A percentile compares a stretch with the other conserved stretches of the same genome.
phyloP scores from a whole-genome alignment of 345 rosid genomes.

The Garcia nutans region DNA sequence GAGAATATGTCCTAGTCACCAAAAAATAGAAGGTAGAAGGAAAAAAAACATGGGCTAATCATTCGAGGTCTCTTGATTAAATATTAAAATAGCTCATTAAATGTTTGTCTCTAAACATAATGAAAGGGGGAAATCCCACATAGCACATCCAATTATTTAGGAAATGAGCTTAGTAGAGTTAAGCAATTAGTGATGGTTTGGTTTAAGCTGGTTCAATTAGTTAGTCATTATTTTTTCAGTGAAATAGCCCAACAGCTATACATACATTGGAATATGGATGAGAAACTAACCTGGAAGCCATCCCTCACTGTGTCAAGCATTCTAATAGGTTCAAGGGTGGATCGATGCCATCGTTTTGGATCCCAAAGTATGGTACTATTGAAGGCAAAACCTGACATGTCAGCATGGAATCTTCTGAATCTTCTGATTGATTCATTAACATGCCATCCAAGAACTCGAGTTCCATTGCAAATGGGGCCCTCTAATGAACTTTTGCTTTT shows the following conservation, averaged over 20 bases:
- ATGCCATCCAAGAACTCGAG: conserved; percentile 63
- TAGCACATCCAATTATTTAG: neutral
- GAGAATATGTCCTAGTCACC: neutral
- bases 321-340: conserved; percentile 52
- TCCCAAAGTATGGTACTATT: conserved; percentile 70
- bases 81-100: neutral
- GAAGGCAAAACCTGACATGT: conserved; percentile 60
- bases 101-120: neutral
- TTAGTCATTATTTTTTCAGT: neutral
- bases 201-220: neutral
- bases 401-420: conserved; percentile 56
- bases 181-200: neutral
- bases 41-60: neutral
- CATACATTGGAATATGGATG: neutral
- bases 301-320: conserved; percentile 45
- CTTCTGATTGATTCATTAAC: conserved; percentile 28
- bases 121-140: neutral
- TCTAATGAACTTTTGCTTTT: conserved; percentile 33
- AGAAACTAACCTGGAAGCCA: conserved; percentile 43
- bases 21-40: neutral
- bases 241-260: conserved; percentile 3
- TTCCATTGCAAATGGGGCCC: conserved; percentile 64
- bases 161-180: neutral
- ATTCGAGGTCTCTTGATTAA: neutral
- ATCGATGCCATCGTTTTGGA: conserved; percentile 59